These are phyloP conservation scores for Trichothecium roseum DNA, from an alignment of 2,329 filamentous ascomycete genomes.

Conservation along the genomic window DNA sequence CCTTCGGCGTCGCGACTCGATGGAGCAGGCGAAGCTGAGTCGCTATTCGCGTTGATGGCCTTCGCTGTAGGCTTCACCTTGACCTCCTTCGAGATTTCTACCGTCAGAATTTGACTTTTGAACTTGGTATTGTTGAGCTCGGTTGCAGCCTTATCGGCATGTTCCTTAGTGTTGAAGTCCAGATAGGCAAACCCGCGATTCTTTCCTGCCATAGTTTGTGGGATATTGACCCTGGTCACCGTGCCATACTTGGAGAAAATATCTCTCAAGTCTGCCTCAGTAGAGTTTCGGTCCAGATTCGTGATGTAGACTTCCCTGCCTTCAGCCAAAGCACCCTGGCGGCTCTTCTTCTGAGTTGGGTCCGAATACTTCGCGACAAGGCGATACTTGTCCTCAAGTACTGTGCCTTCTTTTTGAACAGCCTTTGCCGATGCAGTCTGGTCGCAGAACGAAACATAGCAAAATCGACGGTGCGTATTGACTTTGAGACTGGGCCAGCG, in stretches of 20 bases:
- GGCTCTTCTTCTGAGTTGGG: slow-evolving; percentile 64
- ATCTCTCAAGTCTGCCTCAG: slow-evolving; percentile 58
- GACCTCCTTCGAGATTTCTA: slow-evolving; percentile 47
- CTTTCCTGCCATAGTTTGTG: slow-evolving; percentile 55
- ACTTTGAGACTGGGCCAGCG: slow-evolving; percentile 87
- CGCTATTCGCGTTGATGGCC: slow-evolving; percentile 20
- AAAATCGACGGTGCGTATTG: slow-evolving; percentile 84
- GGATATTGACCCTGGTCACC: slow-evolving; percentile 62
- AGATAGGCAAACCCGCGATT: slow-evolving; percentile 75
- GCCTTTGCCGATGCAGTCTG: slow-evolving; percentile 59
- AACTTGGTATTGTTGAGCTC: slow-evolving; percentile 63
- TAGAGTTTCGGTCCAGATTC: slow-evolving; percentile 51
- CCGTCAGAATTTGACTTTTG: slow-evolving; percentile 55
- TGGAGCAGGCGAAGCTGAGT: slow-evolving; percentile 23
- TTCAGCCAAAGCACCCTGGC: slow-evolving; percentile 74
- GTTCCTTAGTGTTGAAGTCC: slow-evolving; percentile 60
- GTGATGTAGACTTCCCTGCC: slow-evolving; percentile 76
- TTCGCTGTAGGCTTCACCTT: slow-evolving; percentile 48
- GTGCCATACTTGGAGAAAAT: slow-evolving; percentile 68
- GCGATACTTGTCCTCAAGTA: slow-evolving; percentile 57
- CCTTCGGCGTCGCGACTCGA: slow-evolving; percentile 16
- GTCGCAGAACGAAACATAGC: slow-evolving; percentile 82
- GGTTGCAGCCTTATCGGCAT: slow-evolving; percentile 54
- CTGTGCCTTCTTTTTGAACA: slow-evolving; percentile 59
- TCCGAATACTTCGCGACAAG: slow-evolving; percentile 78